phyloP scores from a whole-genome alignment of 2,329 filamentous ascomycete species.

The Trichoderma atrobrunneum region DNA sequence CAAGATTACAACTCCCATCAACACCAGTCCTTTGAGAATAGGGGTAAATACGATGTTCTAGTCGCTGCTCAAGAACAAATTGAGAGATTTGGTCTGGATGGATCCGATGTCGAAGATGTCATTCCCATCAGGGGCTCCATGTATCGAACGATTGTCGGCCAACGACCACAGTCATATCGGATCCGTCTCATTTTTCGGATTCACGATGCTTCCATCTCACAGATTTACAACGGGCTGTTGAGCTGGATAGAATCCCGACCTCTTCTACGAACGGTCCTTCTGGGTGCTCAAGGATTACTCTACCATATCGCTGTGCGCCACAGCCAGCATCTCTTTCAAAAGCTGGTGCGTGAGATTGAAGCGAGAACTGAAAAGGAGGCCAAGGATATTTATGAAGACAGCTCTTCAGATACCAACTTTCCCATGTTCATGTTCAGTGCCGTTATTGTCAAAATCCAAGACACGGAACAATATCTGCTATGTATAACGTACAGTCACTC shows the following conservation, averaged over 20 bases:
- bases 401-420: slow-evolving; percentile 20
- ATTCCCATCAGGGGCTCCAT: slow-evolving; percentile 32
- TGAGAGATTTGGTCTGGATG: slow-evolving; percentile 22
- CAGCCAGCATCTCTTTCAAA: slow-evolving; percentile 25
- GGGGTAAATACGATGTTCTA: slow-evolving; percentile 3
- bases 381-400: slow-evolving; percentile 23
- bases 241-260: slow-evolving; percentile 29
- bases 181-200: slow-evolving; percentile 34
- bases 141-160: slow-evolving; percentile 31
- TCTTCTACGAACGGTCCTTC: slow-evolving; percentile 32
- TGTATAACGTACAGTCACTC: slow-evolving; percentile 36
- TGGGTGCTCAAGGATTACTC: slow-evolving; percentile 21
- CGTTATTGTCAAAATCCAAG: slow-evolving; percentile 25
- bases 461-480: slow-evolving; percentile 25
- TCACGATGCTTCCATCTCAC: slow-evolving; percentile 19
- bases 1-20: background rate
- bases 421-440: slow-evolving; percentile 33
- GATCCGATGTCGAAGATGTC: slow-evolving; percentile 29
- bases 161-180: slow-evolving; percentile 36
- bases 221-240: slow-evolving; percentile 30
- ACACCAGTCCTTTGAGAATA: background rate
- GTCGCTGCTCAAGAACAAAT: slow-evolving; percentile 15
- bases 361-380: slow-evolving; percentile 27
- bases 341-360: slow-evolving; percentile 27
- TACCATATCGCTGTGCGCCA: slow-evolving; percentile 32